Evolutionary conservation across 768 basidiomycete genomes (phyloP), one percentile per base, ranked within the genome.

Genomic region (Boletus patriciae): DNA sequence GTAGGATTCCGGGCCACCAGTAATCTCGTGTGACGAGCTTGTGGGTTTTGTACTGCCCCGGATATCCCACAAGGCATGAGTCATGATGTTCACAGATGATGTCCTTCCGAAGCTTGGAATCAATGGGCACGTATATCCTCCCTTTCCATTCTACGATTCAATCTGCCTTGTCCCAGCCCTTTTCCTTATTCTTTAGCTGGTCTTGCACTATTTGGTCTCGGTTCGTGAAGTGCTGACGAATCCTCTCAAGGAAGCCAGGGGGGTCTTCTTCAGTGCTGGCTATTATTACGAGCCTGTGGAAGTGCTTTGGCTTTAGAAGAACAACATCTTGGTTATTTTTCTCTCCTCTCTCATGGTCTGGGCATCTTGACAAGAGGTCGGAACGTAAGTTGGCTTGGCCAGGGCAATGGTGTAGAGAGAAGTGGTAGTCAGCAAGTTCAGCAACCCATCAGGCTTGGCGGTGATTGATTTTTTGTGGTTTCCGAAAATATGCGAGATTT

Each of bases 401-500:
- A 74, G 7, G 73, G 76, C 53, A 46, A 59, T 59, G 74, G 3
- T 78, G 37, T 1, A 71, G 46, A 58, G 40, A 19, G 21, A 25
- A 42, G 74, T 77, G 57, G 3, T 71, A 79, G 9, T 74, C 63
- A 0, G 72, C 59, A 0, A 82, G 65, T 13, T 69, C 62, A 0
- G 69, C 54, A 0, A 71, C 66, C 81, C 81, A 83, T 8, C 73
- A 53, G 0, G 74, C 77, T 66, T 82, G 79, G 12, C 75, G 48
- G 6, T 70, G 60, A 55, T 73, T 80, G 0, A 83, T 67, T 10
- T 75, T 70, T 46, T 73, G 65, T 1, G 75, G 60, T 4, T 64
- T 70, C n/a, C 55, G 56, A 66, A 81, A 81, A 54, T 80, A 80
- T 34, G 72, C 62, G 0, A 81, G 70, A 33, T 81, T 79, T 49